Evolutionary conservation across 2,329 filamentous ascomycete species (phyloP).

Genomic region (Zymoseptoria pseudotritici): DNA sequence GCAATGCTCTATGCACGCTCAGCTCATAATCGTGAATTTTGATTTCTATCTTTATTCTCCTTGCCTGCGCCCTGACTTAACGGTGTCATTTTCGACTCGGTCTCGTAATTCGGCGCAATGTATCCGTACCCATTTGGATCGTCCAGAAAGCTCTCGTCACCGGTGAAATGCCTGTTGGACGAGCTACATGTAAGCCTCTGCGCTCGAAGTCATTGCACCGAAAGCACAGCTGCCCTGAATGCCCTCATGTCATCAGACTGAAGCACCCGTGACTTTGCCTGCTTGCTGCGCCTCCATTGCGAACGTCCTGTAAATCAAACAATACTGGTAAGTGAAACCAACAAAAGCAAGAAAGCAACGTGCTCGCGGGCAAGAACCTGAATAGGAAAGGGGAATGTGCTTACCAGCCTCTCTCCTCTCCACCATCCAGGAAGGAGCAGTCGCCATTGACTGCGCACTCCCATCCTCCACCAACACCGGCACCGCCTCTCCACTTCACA

Average conservation of each 20-base stretch:
- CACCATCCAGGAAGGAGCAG: constrained; percentile 70
- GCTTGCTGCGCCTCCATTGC: constrained; percentile 22
- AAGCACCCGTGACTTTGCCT: constrained; percentile 6
- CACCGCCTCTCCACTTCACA: constrained; percentile 50
- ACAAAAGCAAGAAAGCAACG: constrained; percentile 5
- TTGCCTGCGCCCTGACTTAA: constrained; percentile 2
- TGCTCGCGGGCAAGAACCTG: constrained; percentile 3
- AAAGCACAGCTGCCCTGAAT: not conserved
- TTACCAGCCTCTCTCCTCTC: constrained; percentile 84
- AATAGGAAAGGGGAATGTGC: constrained; percentile 24
- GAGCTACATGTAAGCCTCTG: constrained; percentile 11
- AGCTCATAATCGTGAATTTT: constrained; percentile 13
- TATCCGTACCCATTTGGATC: constrained; percentile 33
- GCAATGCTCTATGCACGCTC: not conserved
- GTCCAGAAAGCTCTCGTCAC: constrained; percentile 50
- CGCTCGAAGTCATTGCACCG: constrained; percentile 4
- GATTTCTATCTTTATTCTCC: constrained; percentile 8
- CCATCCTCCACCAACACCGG: constrained; percentile 70
- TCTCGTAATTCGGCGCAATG: constrained; percentile 22
- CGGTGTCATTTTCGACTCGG: constrained; percentile 5
- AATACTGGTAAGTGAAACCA: constrained; percentile 21
- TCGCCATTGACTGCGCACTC: constrained; percentile 72
- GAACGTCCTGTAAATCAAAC: constrained; percentile 25
- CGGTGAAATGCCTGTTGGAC: constrained; percentile 44
- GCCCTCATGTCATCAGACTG: not conserved